Evolutionary conservation across 2,329 filamentous ascomycete genomes (phyloP), one percentile per base, ranked within the genome.

Genomic region (Aspergillus sp.): DNA sequence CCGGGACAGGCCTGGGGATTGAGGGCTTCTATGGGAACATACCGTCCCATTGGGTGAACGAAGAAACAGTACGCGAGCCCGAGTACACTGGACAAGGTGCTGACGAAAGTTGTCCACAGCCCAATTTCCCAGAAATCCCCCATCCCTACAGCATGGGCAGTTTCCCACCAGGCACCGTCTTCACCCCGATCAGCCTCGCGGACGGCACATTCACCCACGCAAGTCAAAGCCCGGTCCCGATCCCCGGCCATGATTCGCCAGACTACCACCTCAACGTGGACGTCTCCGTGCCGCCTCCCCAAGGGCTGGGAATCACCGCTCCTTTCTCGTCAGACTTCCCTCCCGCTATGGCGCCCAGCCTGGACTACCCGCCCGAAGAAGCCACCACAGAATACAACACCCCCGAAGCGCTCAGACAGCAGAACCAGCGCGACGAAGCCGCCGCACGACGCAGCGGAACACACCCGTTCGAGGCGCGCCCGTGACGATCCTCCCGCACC

Each of bases 151-250:
- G 49, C 33, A 47, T 52, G n/a, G 44, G 49, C 20, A 30, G 51
- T 19, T 55, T 52, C 27, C 49, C 48, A 36, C 36, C 53, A 24
- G 34, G 40, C 12, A 40, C 46, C 33, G 47, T 59, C 27, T 42
- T 61, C 25, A 63, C 60, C 3, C 59, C 61, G 19, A 53, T 61
- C 42, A 62, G 60, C 34, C 49, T 63, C 10, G 48, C 57, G 3
- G 57, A 60, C 35, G 55, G 35, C 42, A 49, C 53, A 20, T 57
- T 57, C 34, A 35, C 41, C 15, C 46, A 51, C 32, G 32, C 49
- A 11, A 43, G 48, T 30, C 48, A 53, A 3, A 62, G 56, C 30
- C 57, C 60, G 17, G 52, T 48, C 10, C 39, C 60, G 17, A 52
- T 48, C 10, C 39, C 60, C 34, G 58, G 52, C 33, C 51, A 58